A percentile compares a stretch with the other conserved stretches of the same genome.
phyloP scores from a whole-genome alignment of 2,329 filamentous ascomycete species.

The Canariomyces notabilis region DNA sequence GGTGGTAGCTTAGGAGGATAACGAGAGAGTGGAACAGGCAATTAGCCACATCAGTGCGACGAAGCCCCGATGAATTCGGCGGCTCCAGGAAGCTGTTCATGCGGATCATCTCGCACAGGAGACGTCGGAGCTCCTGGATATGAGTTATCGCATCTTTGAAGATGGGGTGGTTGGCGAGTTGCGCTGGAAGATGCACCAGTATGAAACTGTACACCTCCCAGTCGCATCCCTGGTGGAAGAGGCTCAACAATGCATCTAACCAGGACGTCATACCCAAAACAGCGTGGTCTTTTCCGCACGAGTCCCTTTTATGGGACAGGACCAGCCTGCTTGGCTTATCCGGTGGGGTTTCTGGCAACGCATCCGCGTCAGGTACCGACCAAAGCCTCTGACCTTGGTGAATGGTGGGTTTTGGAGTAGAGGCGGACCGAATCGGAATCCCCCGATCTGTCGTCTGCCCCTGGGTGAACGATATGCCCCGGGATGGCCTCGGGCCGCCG shows the following conservation, averaged over 20 bases:
- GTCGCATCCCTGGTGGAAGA: conserved; percentile 69
- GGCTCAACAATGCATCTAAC: conserved; percentile 70
- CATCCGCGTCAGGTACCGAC: conserved; percentile 53
- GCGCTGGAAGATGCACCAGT: conserved; percentile 77
- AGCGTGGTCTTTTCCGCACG: conserved; percentile 17
- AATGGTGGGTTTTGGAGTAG: conserved; percentile 32
- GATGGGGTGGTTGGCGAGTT: conserved; percentile 83
- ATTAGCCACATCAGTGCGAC: conserved; percentile 81
- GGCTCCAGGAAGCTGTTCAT: conserved; percentile 75
- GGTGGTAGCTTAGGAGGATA: conserved; percentile 85
- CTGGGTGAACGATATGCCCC: conserved; percentile 51
- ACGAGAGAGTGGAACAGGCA: conserved; percentile 84
- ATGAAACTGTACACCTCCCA: conserved; percentile 95
- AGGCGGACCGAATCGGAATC: conserved; percentile 38
- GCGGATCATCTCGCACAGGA: conserved; percentile 79
- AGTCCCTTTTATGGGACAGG: conserved; percentile 35
- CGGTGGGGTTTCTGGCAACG: conserved; percentile 46
- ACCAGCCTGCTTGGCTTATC: conserved; percentile 47
- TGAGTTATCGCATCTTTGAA: conserved; percentile 71
- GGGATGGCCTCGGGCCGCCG: conserved; percentile 36
- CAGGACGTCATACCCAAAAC: conserved; percentile 60
- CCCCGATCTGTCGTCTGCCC: conserved; percentile 40
- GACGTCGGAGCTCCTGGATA: conserved; percentile 67
- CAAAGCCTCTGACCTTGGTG: conserved; percentile 49
- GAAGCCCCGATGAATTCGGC: conserved; percentile 69